Evolutionary conservation across 2,329 filamentous ascomycete species (phyloP).

Genomic region (Balansia obtecta): DNA sequence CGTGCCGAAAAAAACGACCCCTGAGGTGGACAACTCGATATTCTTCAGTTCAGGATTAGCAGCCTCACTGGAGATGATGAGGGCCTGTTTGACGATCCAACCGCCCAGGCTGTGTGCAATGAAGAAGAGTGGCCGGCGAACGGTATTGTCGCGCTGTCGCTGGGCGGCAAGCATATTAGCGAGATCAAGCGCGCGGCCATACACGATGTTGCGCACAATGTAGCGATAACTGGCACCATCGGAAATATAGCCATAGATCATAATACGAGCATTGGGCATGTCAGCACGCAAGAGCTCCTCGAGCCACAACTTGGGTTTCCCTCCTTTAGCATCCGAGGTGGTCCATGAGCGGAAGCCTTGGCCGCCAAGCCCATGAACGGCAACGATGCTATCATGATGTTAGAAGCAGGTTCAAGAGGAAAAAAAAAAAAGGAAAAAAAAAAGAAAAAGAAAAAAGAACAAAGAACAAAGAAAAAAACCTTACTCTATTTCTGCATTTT

Average conservation of each 20-base stretch:
- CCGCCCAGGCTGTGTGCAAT: slow-evolving; percentile 16
- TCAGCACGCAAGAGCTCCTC: slow-evolving; percentile 13
- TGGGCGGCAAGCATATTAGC: slow-evolving; percentile 11
- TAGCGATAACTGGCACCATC: slow-evolving; percentile 13
- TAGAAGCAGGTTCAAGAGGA: neutral
- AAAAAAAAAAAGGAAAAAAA: neutral
- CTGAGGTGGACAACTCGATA: slow-evolving; percentile 15
- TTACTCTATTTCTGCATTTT: slow-evolving; percentile 15
- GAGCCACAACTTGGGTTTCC: slow-evolving; percentile 14
- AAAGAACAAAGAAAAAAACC: neutral
- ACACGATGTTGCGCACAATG: slow-evolving; percentile 13
- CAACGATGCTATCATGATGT: slow-evolving; percentile 14
- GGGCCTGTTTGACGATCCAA: slow-evolving; percentile 17
- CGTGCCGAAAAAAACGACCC: slow-evolving; percentile 17
- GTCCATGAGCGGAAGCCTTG: slow-evolving; percentile 16
- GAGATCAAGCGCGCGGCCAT: slow-evolving; percentile 14
- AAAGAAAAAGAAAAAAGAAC: neutral
- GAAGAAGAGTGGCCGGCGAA: slow-evolving; percentile 14
- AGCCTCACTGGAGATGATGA: slow-evolving; percentile 17
- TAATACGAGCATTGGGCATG: slow-evolving; percentile 15
- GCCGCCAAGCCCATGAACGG: slow-evolving; percentile 15
- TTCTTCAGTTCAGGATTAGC: slow-evolving; percentile 10
- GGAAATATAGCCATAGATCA: slow-evolving; percentile 14
- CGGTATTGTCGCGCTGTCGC: slow-evolving; percentile 10
- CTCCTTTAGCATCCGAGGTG: slow-evolving; percentile 10